Evolutionary conservation across 305 asterid genomes (phyloP), one percentile per base, ranked within the genome.

Genomic region (Fraxinus baroniana): DNA sequence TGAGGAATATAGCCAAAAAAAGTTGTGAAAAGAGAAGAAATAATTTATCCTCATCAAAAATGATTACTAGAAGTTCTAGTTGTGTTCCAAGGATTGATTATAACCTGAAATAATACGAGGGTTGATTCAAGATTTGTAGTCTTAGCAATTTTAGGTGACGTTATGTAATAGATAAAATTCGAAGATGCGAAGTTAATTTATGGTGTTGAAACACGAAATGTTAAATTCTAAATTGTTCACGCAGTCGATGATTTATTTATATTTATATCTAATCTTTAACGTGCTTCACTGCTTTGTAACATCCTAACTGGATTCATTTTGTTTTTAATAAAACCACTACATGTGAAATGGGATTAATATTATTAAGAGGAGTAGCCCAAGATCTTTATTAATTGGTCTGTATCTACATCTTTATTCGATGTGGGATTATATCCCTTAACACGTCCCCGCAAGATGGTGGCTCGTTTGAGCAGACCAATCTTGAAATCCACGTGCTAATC

Each of bases 1-100:
- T 90, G 96, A 87, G 85, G 84, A 83, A 86, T 39, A 87, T 92
- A 36, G 94, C 89, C 1, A 89, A 81, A 85, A 77, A 83, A 57
- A 87, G 86, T 70, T 72, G 46, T 4, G 85, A 89, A 60, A 87
- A 81, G 60, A 80, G 85, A 72, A 82, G 79, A 41, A 87, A 28
- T 37, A 80, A 46, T 28, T 64, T 49, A 57, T 79, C 78, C 1
- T 74, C 78, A 0, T 80, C 88, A 30, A 72, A 44, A 1, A 87
- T 76, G 64, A 87, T 90, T 12, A 46, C 28, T 7, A 86, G 92
- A 83, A 86, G 85, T 66, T 81, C 89, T 39, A 92, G 95, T 76
- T 92, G 93, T 80, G 86, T 81, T 76, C 89, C 93, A 7, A 85
- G 90, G 66, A 87, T 87, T 80, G 80, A 77, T 77, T 5, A 79